Percentiles rank a stretch among this genome's conserved stretches.
phyloP scores from a whole-genome alignment of 2,329 filamentous ascomycete genomes.

The Arthrobotrys iridis region DNA sequence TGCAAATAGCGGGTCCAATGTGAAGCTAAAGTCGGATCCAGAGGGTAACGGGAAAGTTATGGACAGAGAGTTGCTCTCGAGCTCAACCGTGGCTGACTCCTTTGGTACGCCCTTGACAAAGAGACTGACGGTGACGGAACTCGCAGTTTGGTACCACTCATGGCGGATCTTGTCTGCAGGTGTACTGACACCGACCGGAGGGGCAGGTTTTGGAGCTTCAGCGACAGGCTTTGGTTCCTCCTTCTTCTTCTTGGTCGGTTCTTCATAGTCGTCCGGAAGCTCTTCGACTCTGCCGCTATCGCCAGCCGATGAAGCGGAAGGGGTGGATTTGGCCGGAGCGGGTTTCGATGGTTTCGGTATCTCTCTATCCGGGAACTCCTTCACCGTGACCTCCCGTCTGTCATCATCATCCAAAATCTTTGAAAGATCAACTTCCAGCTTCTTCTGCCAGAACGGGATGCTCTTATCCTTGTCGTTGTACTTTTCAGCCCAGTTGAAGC shows the following conservation, averaged over 20 bases:
- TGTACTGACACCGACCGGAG: conserved; percentile 59
- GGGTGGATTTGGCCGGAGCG: conserved; percentile 57
- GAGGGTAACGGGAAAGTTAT: conserved; percentile 67
- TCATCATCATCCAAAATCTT: conserved; percentile 57
- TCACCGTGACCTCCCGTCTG: conserved; percentile 56
- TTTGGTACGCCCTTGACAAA: conserved; percentile 72
- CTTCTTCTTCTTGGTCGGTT: conserved; percentile 36
- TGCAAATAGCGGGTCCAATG: conserved; percentile 71
- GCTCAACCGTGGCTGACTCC: conserved; percentile 67
- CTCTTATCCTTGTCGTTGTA: conserved; percentile 65
- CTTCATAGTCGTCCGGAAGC: conserved; percentile 43
- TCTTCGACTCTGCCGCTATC: conserved; percentile 44
- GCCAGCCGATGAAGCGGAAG: conserved; percentile 28
- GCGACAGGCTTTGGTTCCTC: conserved; percentile 50
- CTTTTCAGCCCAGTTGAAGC: conserved; percentile 68
- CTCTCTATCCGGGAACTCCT: conserved; percentile 56
- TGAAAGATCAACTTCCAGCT: conserved; percentile 56
- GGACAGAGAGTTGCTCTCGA: conserved; percentile 54
- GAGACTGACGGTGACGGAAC: conserved; percentile 70
- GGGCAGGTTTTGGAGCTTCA: conserved; percentile 1
- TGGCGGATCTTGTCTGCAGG: conserved; percentile 70
- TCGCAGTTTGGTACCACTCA: conserved; percentile 74
- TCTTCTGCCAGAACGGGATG: conserved; percentile 57
- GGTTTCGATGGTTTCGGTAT: conserved; percentile 62
- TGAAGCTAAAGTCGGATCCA: conserved; percentile 71